Base-by-base conservation (phyloP, 768 basidiomycete species). In the Phlebiopsis flavidoalba region DNA sequence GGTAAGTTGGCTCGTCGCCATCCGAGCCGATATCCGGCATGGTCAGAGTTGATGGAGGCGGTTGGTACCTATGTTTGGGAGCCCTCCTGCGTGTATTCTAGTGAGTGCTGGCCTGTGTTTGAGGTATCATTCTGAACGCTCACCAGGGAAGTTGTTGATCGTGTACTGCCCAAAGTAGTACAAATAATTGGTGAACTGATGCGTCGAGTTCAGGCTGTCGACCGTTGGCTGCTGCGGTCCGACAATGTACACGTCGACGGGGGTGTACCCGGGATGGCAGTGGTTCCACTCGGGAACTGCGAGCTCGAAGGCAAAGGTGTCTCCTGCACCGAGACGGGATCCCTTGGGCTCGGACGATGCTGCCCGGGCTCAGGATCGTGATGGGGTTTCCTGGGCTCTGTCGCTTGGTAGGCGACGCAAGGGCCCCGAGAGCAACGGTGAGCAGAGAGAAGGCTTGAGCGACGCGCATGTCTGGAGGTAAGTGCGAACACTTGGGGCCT, bases 191-290 rank as follows among this genome's bases (percentile, higher is more conserved):
- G 35, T 40, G 33, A 61, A 51, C n/a, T 37, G 26, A 10, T 56
- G 21, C 37, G 37, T 50, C 22, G 52, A 54, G 50, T 62, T 51
- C 7, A 62, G 33, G 35, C 43, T 47, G 10, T 56, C 50, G 17
- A 19, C 26, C 19, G 61, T 53, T 2, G 57, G 55, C 26, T 57
- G 36, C 36, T 5, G 4, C 26, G 26, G 26, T 4, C 11, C 50
- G 14, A 57, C 8, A 14, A 61, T 40, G 31, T 51, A 61, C 1
- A 51, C 31, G 55, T 35, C 26, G 2, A 57, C 47, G 21, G 53
- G 53, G 5, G 60, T 61, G 48, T 61, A 61, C 8, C 58, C 58
- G 1, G 58, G 46, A 17, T 59, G 46, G 22, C 58, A 59, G 43
- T 55, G 54, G 21, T 40, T 43, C 31, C 26, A 59, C 46, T 59